Percentiles rank a stretch among this genome's conserved stretches.
Conservation (phyloP, 2,329 filamentous ascomycete species). For the Ploettnerulaceae sp. region DNA sequence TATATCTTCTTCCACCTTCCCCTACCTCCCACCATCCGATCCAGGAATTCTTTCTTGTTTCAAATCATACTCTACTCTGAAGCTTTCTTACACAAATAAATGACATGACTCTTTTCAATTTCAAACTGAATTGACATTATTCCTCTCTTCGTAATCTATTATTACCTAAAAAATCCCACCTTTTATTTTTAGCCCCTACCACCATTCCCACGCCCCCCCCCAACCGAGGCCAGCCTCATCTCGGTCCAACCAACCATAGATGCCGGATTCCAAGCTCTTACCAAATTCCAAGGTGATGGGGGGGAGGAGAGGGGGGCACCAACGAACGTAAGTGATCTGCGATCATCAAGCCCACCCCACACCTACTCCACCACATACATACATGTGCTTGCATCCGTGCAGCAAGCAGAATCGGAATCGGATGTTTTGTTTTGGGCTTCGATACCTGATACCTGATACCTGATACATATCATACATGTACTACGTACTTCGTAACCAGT, state of each 20-base stretch:
- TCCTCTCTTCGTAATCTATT: slow-evolving; percentile 8
- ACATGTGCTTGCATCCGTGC: background rate
- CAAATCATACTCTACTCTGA: background rate
- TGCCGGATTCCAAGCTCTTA: slow-evolving; percentile 6
- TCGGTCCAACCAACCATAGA: background rate
- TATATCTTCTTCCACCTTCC: background rate
- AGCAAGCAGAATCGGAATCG: background rate
- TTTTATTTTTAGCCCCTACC: slow-evolving; percentile 3
- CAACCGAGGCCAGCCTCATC: slow-evolving; percentile 4
- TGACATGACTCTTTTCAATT: no score
- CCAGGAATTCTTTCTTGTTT: background rate
- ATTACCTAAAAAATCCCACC: slow-evolving; percentile 5
- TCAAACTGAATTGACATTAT: slow-evolving; percentile 3
- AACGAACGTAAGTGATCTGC: slow-evolving; percentile 6
- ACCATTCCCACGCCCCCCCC: slow-evolving; percentile 1
- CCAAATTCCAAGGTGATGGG: slow-evolving; percentile 7
- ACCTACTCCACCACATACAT: background rate
- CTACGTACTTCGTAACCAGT: background rate
- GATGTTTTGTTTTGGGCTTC: slow-evolving; percentile 4
- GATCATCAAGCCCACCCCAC: background rate
- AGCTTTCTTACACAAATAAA: slow-evolving; percentile 8
- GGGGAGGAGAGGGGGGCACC: background rate
- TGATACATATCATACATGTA: background rate
- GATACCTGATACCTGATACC: background rate
- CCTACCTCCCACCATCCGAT: background rate